Base-by-base conservation (phyloP, 148 eudicot species). In the Heliosperma pusillum region DNA sequence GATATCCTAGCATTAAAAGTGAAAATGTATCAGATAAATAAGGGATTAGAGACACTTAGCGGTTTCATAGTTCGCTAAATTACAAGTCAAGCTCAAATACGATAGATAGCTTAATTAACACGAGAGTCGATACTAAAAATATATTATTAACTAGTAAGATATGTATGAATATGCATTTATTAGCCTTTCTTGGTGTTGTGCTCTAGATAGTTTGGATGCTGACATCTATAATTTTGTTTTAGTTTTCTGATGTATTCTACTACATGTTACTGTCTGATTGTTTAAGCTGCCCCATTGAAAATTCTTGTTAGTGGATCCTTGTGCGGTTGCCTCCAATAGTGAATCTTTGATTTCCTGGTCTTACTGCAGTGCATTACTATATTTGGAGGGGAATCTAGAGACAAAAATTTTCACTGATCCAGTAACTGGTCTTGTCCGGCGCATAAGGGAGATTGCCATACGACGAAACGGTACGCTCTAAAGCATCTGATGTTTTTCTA, bases 381-480 rank as follows among this genome's bases (percentile, higher is more conserved):
- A 93, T 77, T 65, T 93, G 83, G 98, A 93, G 80, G 98, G 98
- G 25, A 91, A 91, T 85, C 64, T 93, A 73, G 98, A 93, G 87
- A 83, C 91, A 1, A 89, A 91, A 69, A 74, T 93, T 29, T 93
- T 88, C 78, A 85, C 77, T 40, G 98, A 93, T 82, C 94, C 90
- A 15, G 45, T 85, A 16, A 86, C 89, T 63, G 98, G 98, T 74
- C 87, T 93, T 40, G 88, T 91, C 10, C 86, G 94, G 33, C 92
- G 97, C 45, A 76, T 93, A 40, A 88, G 98, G 84, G 97, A 93
- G 87, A 76, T 93, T 74, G 97, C 97, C 7, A 27, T 93, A 22
- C 89, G 97, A 15, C 59, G 86, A 79, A 85, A 91, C 79, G 97
- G 94, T 90, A 78, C 29, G 69, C 19, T 24, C 13, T 56, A 21